Evolutionary conservation across 768 basidiomycete species (phyloP).

Genomic region (Kwoniella mangroviensis): DNA sequence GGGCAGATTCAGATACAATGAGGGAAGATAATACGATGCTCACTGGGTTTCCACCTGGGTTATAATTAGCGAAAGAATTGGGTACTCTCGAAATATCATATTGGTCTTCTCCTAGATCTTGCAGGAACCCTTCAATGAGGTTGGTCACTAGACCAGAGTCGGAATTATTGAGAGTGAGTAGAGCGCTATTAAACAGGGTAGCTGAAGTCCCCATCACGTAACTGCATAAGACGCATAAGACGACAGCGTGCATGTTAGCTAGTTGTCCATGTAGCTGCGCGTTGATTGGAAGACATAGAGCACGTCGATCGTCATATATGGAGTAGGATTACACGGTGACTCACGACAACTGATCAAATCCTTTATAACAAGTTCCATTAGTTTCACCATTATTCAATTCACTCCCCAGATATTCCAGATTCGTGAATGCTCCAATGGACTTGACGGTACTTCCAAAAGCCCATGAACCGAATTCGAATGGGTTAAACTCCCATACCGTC

Average conservation of each 20-base stretch:
- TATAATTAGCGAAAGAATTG: constrained; percentile 56
- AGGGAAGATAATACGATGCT: constrained; percentile 14
- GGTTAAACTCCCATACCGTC: constrained; percentile 56
- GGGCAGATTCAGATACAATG: neutral
- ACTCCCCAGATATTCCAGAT: constrained; percentile 67
- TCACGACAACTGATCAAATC: constrained; percentile 69
- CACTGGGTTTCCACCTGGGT: constrained; percentile 47
- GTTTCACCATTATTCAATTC: constrained; percentile 66
- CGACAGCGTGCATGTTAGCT: neutral
- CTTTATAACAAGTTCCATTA: constrained; percentile 68
- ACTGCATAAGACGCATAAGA: constrained; percentile 43
- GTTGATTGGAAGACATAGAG: no score
- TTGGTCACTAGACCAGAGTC: constrained; percentile 37
- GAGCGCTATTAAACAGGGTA: constrained; percentile 56
- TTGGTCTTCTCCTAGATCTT: constrained; percentile 44
- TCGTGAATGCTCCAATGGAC: constrained; percentile 68
- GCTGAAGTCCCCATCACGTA: constrained; percentile 76
- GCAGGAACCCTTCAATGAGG: constrained; percentile 48
- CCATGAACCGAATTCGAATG: constrained; percentile 57
- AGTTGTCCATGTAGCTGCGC: no score
- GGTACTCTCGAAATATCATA: constrained; percentile 57
- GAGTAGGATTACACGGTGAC: constrained; percentile 9
- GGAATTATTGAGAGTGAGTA: constrained; percentile 41
- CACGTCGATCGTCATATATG: no score
- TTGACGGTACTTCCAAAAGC: constrained; percentile 55